Evolutionary conservation across 331 rosid species (phyloP).

Genomic region (Stylosanthes scabra): DNA sequence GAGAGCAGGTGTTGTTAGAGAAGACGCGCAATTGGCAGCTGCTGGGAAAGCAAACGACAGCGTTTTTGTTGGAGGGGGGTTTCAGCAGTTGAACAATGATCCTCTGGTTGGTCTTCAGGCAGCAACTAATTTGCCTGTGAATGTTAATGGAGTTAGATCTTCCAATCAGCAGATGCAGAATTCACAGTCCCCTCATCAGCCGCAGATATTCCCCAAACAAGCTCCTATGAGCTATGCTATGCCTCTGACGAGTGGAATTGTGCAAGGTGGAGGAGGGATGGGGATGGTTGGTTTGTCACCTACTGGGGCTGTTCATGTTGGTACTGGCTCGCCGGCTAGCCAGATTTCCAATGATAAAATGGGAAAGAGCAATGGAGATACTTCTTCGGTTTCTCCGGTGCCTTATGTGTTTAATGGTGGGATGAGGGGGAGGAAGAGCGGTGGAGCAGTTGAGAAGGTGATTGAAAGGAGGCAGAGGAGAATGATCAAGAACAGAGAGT

Average conservation of each 20-base stretch:
- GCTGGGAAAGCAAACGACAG: conserved; percentile 44
- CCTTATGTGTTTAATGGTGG: conserved; percentile 81
- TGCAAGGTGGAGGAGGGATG: conserved; percentile 71
- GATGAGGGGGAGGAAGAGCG: conserved; percentile 71
- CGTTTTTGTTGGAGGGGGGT: conserved; percentile 46
- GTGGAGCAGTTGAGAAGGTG: conserved; percentile 90
- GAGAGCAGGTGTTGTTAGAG: conserved; percentile 94
- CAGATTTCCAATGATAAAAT: conserved; percentile 78
- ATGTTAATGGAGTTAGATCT: conserved; percentile 81
- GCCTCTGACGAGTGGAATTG: conserved; percentile 54
- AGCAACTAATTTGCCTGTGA: conserved; percentile 76
- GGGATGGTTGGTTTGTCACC: conserved; percentile 75
- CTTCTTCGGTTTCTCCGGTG: conserved; percentile 84
- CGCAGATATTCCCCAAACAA: conserved; percentile 84
- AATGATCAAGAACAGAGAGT: conserved; percentile 96
- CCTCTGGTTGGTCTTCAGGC: conserved; percentile 55
- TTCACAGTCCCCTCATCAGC: conserved; percentile 45
- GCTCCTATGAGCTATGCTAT: conserved; percentile 60
- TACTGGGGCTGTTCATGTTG: conserved; percentile 53
- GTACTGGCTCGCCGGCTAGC: conserved; percentile 70
- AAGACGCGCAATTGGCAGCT: conserved; percentile 53
- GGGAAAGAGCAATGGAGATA: conserved; percentile 85
- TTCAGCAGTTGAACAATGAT: conserved; percentile 61
- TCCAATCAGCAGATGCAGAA: conserved; percentile 56
- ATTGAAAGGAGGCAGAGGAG: conserved; percentile 98